These are phyloP conservation scores for Papiliotrema laurentii DNA, from an alignment of 1,284 basidiomycete species.

Conservation along the genomic window DNA sequence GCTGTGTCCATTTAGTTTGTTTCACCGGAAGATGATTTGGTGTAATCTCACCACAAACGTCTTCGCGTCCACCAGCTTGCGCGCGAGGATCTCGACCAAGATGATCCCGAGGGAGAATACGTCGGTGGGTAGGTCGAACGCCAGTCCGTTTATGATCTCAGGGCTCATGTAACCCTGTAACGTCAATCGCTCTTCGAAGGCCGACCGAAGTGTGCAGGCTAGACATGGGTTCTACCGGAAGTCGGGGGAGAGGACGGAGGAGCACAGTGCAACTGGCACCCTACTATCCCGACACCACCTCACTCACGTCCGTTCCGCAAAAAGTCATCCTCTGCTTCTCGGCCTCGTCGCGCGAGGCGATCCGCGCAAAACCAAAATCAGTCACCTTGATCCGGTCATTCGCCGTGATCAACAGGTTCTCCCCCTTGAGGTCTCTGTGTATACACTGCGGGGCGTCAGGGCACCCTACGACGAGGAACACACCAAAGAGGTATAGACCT, in stretches of 20 bases:
- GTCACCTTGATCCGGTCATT: slow-evolving; percentile 94
- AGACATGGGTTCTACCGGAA: too few relatives aligned
- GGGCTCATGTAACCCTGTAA: slow-evolving; percentile 56
- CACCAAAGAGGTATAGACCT: slow-evolving; percentile 52
- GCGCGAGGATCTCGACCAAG: slow-evolving; percentile 82
- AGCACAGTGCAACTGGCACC: too few relatives aligned
- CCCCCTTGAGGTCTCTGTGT: slow-evolving; percentile 83
- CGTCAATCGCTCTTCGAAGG: too few relatives aligned
- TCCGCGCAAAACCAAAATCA: slow-evolving; percentile 81
- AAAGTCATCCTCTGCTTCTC: slow-evolving; percentile 89
- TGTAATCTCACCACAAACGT: slow-evolving; percentile 58
- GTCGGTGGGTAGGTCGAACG: slow-evolving; percentile 90
- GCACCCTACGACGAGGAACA: slow-evolving; percentile 38
- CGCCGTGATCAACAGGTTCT: slow-evolving; percentile 89
- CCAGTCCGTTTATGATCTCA: slow-evolving; percentile 84
- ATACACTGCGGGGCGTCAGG: slow-evolving; percentile 46
- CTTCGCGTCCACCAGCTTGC: slow-evolving; percentile 70
- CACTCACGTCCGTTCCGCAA: slow-evolving; percentile 90
- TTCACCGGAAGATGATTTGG: background rate
- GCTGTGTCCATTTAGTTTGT: slow-evolving; percentile 33
- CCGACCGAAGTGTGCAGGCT: too few relatives aligned
- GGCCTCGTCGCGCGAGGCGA: slow-evolving; percentile 84
- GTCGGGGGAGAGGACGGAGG: background rate
- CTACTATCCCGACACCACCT: too few relatives aligned
- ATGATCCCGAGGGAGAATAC: slow-evolving; percentile 93